A percentile compares a stretch with the other conserved stretches of the same genome.
phyloP scores from a whole-genome alignment of 768 basidiomycete genomes.

The Lactifluus pinguis region DNA sequence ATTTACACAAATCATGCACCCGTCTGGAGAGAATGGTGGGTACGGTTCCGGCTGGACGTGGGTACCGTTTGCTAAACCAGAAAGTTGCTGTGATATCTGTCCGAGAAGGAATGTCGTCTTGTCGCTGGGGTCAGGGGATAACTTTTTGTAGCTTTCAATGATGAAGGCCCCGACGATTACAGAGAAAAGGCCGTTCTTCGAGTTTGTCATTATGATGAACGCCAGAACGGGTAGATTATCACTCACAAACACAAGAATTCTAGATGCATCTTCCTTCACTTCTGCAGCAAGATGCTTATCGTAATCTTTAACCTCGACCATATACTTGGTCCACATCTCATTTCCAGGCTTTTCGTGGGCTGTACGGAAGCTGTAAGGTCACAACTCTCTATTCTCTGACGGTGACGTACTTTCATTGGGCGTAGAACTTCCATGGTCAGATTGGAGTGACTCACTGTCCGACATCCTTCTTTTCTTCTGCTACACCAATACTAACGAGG shows the following conservation, averaged over 20 bases:
- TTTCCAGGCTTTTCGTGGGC: not conserved
- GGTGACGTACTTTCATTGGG: not conserved
- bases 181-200: too few species aligned
- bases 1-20: slow-evolving; percentile 7
- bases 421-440: not conserved
- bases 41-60: not conserved
- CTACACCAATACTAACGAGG: not conserved
- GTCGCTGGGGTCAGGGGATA: slow-evolving; percentile 10
- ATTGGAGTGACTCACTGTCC: not conserved
- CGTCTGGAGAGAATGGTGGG: not conserved
- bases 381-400: not conserved
- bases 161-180: too few species aligned
- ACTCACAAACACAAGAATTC: slow-evolving; percentile 17
- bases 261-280: slow-evolving; percentile 16
- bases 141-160: slow-evolving; percentile 17
- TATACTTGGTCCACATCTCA: slow-evolving; percentile 16
- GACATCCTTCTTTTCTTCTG: not conserved
- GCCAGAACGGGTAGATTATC: too few species aligned
- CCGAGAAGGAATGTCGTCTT: slow-evolving; percentile 10
- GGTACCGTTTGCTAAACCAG: not conserved
- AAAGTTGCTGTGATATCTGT: slow-evolving; percentile 11
- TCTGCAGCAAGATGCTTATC: slow-evolving; percentile 1
- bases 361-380: not conserved
- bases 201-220: too few species aligned
- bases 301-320: slow-evolving; percentile 1